A percentile compares a stretch with the other conserved stretches of the same genome.
These are phyloP conservation scores for Dendrobium chrysotoxum DNA, from an alignment of 106 monocot genomes.

Conservation along the genomic window DNA sequence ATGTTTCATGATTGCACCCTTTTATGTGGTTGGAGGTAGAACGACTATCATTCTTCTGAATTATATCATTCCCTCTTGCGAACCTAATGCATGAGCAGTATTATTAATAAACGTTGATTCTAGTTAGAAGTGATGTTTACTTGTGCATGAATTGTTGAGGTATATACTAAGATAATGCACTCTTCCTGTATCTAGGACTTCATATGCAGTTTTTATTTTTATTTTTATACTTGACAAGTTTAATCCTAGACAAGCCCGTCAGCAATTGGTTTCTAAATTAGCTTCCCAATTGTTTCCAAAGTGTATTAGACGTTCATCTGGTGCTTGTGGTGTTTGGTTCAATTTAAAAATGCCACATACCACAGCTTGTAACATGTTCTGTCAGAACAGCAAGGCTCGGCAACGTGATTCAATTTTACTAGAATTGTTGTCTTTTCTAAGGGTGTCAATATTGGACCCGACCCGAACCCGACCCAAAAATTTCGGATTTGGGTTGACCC, in stretches of 20 bases:
- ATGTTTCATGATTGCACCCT: slow-evolving; percentile 94
- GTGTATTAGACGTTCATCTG: background rate
- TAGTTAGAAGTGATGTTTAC: background rate
- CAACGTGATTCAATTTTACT: background rate
- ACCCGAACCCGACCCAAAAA: too few relatives aligned
- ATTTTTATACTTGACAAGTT: background rate
- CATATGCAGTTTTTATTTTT: background rate
- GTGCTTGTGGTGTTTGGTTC: background rate
- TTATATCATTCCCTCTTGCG: background rate
- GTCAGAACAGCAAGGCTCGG: background rate
- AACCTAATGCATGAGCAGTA: background rate
- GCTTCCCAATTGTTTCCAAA: background rate
- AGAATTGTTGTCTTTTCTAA: background rate
- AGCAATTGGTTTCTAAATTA: too few relatives aligned
- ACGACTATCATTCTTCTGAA: background rate
- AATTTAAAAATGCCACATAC: background rate
- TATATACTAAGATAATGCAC: background rate
- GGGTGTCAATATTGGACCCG: too few relatives aligned
- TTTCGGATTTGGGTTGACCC: too few relatives aligned
- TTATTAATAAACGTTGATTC: background rate
- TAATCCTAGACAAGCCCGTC: background rate
- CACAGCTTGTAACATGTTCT: background rate
- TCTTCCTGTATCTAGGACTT: background rate
- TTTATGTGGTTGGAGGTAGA: slow-evolving; percentile 92
- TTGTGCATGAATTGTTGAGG: background rate